Evolutionary conservation across 2,329 filamentous ascomycete genomes (phyloP), one percentile per base, ranked within the genome.

Genomic region (Fusarium virguliforme): DNA sequence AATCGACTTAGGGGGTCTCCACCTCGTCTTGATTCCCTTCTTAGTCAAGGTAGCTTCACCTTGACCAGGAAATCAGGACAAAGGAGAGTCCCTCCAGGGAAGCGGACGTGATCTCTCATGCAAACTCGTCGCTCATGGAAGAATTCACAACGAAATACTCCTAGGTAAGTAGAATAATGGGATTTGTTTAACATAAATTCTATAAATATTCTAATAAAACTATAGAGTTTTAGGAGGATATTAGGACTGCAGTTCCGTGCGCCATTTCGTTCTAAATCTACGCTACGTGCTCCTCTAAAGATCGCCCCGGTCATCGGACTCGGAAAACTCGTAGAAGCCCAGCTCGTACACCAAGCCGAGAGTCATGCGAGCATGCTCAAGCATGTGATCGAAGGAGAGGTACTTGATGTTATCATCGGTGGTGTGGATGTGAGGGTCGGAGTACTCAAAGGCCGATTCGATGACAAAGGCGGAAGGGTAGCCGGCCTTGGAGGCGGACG

Each of bases 321-420:
- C 83, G 63, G 87, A 83, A 73, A 95, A 93, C 65, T 92, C 85
- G 22, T 93, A 89, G 83, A 93, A 93, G 9, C 91, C 94, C 67
- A 97, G 87, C 83, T 97, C 94, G 76, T 95, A 95, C 5, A 91
- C 93, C 74, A 97, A 87, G 6, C 91, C 93, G 34, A 97, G 85
- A 1, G 94, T 96, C 86, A 97, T 87, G 79, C 90, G 91, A 24
- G 93, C 94, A 81, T 97, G 94, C 83, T 97, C 91, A 35, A 96
- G 86, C 94, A 97, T 97, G 80, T 97, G 94, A 79, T 95, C 90
- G 79, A 97, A 97, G 74, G 90, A 92, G 38, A 94, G 82, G 71
- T 89, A 91, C 77, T 93, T 89, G 70, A 94, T 90, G 75, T 85
- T 85, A 78, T 94, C 92, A 38, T 92, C 89, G 0, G 89, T 89